A percentile compares a stretch with the other conserved stretches of the same genome.
phyloP scores from a whole-genome alignment of 2,329 filamentous ascomycete species.

The Madurella mycetomatis region DNA sequence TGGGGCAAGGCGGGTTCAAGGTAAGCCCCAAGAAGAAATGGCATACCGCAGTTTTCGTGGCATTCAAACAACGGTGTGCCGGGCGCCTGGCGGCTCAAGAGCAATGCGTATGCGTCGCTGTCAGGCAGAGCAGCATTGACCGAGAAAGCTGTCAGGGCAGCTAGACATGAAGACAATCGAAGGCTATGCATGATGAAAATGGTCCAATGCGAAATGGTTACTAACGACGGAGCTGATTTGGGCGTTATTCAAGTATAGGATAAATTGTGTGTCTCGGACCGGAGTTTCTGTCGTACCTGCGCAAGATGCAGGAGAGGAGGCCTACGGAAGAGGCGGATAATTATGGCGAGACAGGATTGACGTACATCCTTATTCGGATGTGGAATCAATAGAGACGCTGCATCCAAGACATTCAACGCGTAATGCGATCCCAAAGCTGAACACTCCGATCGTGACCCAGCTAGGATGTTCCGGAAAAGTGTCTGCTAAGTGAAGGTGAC shows the following conservation, averaged over 20 bases:
- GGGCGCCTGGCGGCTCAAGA: conserved; percentile 43
- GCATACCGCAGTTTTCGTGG: conserved; percentile 47
- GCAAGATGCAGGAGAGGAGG: not conserved
- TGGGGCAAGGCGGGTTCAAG: not conserved
- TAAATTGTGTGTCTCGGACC: too few relatives aligned
- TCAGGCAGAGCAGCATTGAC: conserved; percentile 11
- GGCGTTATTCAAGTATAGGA: too few relatives aligned
- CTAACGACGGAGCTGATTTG: too few relatives aligned
- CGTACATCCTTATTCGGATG: too few relatives aligned
- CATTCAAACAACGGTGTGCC: conserved; percentile 44
- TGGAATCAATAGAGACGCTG: too few relatives aligned
- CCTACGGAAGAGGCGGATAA: not conserved
- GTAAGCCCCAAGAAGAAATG: conserved; percentile 1
- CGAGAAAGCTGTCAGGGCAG: conserved; percentile 5
- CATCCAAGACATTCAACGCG: too few relatives aligned
- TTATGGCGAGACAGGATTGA: not conserved
- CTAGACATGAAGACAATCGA: not conserved
- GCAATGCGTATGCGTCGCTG: conserved; percentile 12
- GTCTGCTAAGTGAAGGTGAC: not conserved
- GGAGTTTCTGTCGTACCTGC: too few relatives aligned
- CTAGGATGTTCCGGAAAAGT: not conserved
- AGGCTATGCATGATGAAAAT: conserved; percentile 5
- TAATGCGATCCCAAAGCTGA: too few relatives aligned
- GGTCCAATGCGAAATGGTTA: not conserved
- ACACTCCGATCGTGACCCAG: not conserved